Base-by-base conservation (phyloP, 2,329 filamentous ascomycete genomes). In the Aspergillus glaucus region DNA sequence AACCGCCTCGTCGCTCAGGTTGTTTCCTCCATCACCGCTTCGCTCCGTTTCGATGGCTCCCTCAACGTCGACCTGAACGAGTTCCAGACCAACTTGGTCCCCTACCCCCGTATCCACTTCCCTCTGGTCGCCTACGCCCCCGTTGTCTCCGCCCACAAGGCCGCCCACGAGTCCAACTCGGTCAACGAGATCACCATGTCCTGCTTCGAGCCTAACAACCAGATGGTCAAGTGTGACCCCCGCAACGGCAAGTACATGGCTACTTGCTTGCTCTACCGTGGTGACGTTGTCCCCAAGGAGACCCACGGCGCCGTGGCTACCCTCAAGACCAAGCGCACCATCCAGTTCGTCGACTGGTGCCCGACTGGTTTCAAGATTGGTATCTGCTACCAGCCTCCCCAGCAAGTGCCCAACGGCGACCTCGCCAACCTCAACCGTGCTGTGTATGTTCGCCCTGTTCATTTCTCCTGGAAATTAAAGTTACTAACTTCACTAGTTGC, bases 191-290 rank as follows among this genome's bases (percentile, higher is more conserved):
- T 97, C 79, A 94, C 89, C 75, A 94, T 92, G 85, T 88, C 88
- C 60, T 97, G 92, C 86, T 98, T 98, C 79, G 92, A 98, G 84
- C 90, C 92, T 64, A 88, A 96, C 85, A 96, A 95, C 85, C 92
- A 98, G 86, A 98, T 98, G 92, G 92, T 98, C 73, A 95, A 95
- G 82, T 98, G 92, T 71, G 93, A 98, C 73, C 92, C 92, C 62
- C 90, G 91, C 68, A 91, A 94, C 74, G 92, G 92, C 76, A 98
- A 98, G 82, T 98, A 98, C 84, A 98, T 98, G 92, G 92, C 92
- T 58, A 96, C 91, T 65, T 96, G 91, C 75, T 76, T 98, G 76
- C 79, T 98, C 72, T 98, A 98, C 84, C 92, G 92, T 71, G 93
- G 92, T 74, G 93, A 97, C 66, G 92, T 98, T 63, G 93, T 97